Evolutionary conservation across 495 filamentous ascomycete species (phyloP), one percentile per base, ranked within the genome.

Genomic region (Penicillium turbatum): DNA sequence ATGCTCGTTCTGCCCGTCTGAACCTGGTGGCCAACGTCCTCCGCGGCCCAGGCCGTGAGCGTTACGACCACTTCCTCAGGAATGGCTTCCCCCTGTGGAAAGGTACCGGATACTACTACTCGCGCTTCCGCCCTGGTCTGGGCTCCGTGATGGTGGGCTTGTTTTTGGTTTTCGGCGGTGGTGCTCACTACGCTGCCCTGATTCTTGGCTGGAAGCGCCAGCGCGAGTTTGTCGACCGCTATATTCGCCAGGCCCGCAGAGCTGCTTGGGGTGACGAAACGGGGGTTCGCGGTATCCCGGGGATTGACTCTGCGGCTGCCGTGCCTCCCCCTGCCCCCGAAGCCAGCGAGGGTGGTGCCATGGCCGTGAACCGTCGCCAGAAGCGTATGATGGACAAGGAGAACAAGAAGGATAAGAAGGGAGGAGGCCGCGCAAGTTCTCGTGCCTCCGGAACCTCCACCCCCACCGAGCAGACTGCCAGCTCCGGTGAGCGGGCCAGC

Each of bases 31-130:
- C 86, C 55, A 86, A 88, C 57, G 86, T 99, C 61, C 83, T 99
- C 17, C 85, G 87, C 48, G 90, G 92, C 1, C 74, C 83, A 2
- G 74, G 74, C 17, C 82, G 95, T 37, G 89, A 88, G 61, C 87
- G 95, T 47, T 99, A 99, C 68, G 92, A 99, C 69, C 84, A 96
- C 69, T 99, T 99, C 75, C 75, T 99, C 48, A 79, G 76, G 62
- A 89, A 97, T 72, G 93, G 93, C 17, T 99, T 99, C 72, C 93
- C 93, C 10, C 84, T 81, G 43, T 98, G 95, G 93, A 89, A 88
- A 68, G 93, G 95, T 31, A 97, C 93, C 15, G 95, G 92, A 48
- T 99, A 97, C 78, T 97, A 97, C 78, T 99, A 97, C 73, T 85
- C 79, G 49, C 86, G 93, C 6, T 96, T 90, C 79, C 82, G 93